Evolutionary conservation across 2,329 filamentous ascomycete genomes (phyloP), one percentile per base, ranked within the genome.

Genomic region (Rosellinia necatrix): DNA sequence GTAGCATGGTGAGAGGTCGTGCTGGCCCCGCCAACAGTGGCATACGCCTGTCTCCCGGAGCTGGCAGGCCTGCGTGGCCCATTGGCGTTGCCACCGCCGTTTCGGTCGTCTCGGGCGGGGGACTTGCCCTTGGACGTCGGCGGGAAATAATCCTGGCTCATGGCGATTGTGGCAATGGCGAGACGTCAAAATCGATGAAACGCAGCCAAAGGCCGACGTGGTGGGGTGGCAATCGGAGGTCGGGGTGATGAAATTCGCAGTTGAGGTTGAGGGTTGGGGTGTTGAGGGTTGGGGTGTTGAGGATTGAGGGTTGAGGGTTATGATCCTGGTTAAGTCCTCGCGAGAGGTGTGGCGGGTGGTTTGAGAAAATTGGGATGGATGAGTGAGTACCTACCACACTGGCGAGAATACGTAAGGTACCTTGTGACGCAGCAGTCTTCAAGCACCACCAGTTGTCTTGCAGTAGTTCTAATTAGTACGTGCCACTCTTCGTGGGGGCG

Each of bases 21-120:
- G 49, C 92, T 92, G 63, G n/a, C n/a, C n/a, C 81, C 86, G 55
- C 93, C 93, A 47, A 97, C 90, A 4, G 91, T 96, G 87, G 96
- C 90, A 74, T 92, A 97, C 56, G 85, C 81, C 47, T 88, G 88
- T 59, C 68, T 69, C 6, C 67, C 54, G 57, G 70, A 59, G 15
- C 69, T 24, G 10, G 30, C 2, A 46, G 46, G 9, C 4, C 3
- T 13, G 21, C 25, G 50, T 17, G 44, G 10, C 12, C 54, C 44
- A 35, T 68, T 60, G 49, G 27, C 17, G 17, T 56, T 49, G 42
- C 58, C 44, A 29, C 37, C 12, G 13, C 24, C 22, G 25, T 49
- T 38, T 24, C 32, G 19, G 25, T 15, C 41, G 29, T 35, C 37
- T 41, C 47, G 53, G 74, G 66, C 71, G 67, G 83, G 82, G 64